Conservation (phyloP, 768 basidiomycete genomes). For the Tremella yokohamensis region DNA sequence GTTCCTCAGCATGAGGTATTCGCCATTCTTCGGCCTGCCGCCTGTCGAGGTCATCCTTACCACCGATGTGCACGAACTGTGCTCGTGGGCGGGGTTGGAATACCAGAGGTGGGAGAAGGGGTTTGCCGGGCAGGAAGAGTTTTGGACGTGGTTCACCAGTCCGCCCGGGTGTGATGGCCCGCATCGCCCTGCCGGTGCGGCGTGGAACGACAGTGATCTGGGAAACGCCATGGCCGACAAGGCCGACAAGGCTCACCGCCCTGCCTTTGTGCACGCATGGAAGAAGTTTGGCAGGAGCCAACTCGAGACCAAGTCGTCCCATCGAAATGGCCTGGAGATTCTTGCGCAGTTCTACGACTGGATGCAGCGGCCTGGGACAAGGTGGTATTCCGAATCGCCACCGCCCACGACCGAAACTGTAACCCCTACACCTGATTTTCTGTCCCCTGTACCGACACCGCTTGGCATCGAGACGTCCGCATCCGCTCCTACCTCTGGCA, state of each 20-base stretch:
- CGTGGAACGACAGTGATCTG: neutral
- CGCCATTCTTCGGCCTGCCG: slow-evolving; percentile 27
- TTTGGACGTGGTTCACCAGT: slow-evolving; percentile 34
- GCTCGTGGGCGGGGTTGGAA: slow-evolving; percentile 30
- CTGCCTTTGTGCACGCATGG: neutral
- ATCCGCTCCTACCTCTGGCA: neutral
- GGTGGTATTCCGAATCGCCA: neutral
- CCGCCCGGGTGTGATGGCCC: neutral
- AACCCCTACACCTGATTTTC: neutral
- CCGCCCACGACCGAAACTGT: neutral
- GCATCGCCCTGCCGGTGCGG: neutral
- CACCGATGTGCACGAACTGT: slow-evolving; percentile 13
- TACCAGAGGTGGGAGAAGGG: slow-evolving; percentile 17
- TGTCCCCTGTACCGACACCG: neutral
- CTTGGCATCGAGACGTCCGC: too few species aligned
- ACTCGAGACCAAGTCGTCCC: neutral
- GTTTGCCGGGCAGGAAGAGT: slow-evolving; percentile 18
- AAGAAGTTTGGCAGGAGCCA: neutral
- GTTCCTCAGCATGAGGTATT: slow-evolving; percentile 24
- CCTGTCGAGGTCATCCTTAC: slow-evolving; percentile 30
- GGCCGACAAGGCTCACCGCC: neutral
- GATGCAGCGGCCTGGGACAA: neutral
- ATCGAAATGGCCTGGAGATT: neutral
- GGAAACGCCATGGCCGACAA: neutral
- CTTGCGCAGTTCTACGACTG: neutral